These are phyloP conservation scores for Bipolaris bicolor DNA, from an alignment of 2,329 filamentous ascomycete species.

Conservation along the genomic window DNA sequence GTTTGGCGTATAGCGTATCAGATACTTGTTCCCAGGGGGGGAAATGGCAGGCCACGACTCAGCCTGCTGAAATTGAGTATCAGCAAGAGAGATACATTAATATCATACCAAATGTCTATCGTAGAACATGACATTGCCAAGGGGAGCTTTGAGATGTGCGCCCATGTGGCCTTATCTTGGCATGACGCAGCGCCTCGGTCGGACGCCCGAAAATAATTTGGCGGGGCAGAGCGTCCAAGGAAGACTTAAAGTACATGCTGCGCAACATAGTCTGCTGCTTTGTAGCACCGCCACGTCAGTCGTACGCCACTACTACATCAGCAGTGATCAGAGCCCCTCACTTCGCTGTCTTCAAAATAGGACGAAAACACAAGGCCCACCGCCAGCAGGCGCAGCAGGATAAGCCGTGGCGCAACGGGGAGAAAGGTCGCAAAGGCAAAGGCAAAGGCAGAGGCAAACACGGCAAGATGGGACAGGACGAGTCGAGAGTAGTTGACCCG, in stretches of 20 bases:
- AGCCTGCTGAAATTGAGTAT: no score
- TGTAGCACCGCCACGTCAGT: slow-evolving; percentile 8
- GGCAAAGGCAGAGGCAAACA: slow-evolving; percentile 33
- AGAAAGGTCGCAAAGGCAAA: slow-evolving; percentile 38
- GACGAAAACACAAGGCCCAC: slow-evolving; percentile 56
- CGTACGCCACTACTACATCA: background rate
- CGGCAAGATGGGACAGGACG: slow-evolving; percentile 83
- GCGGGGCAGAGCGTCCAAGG: slow-evolving; percentile 2
- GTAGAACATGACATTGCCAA: no score
- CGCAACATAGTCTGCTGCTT: slow-evolving; percentile 1
- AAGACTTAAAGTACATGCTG: background rate
- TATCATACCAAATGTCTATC: no score
- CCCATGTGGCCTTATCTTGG: background rate
- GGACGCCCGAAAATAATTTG: slow-evolving; percentile 15
- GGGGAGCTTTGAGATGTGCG: no score
- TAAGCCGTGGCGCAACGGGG: slow-evolving; percentile 39
- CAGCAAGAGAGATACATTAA: no score
- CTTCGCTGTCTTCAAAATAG: slow-evolving; percentile 52
- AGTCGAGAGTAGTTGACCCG: slow-evolving; percentile 73
- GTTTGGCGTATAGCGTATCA: no score
- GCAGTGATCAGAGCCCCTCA: background rate
- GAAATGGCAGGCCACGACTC: no score
- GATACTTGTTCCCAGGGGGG: no score
- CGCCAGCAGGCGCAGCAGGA: slow-evolving; percentile 45
- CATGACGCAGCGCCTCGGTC: slow-evolving; percentile 15